These are phyloP conservation scores for Begonia masoniana DNA, from an alignment of 306 rosid species.

Conservation along the genomic window DNA sequence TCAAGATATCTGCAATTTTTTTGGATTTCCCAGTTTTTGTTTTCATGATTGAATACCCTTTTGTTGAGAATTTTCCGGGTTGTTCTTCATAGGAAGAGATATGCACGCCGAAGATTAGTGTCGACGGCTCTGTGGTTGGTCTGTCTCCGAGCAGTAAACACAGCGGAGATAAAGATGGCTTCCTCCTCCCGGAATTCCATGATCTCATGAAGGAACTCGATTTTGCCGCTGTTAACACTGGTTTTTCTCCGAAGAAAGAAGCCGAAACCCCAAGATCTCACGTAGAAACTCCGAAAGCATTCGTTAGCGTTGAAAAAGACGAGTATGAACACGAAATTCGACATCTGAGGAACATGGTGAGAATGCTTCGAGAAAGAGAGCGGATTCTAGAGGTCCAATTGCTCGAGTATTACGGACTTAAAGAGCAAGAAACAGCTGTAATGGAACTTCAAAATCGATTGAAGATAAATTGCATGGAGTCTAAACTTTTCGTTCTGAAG, in stretches of 20 bases:
- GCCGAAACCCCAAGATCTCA: slow-evolving; percentile 29
- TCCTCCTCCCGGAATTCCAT: slow-evolving; percentile 33
- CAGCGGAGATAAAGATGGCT: slow-evolving; percentile 35
- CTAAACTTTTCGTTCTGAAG: slow-evolving; percentile 66
- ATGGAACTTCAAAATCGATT: slow-evolving; percentile 76
- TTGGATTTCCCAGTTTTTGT: neutral
- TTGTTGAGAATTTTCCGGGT: no score
- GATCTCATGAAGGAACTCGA: slow-evolving; percentile 40
- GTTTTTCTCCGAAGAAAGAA: slow-evolving; percentile 28
- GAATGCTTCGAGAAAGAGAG: slow-evolving; percentile 70
- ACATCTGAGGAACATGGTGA: slow-evolving; percentile 44
- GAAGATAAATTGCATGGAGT: slow-evolving; percentile 62
- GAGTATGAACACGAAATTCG: slow-evolving; percentile 53
- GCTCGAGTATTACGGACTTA: slow-evolving; percentile 74
- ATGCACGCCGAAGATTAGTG: slow-evolving; percentile 21
- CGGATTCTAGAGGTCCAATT: slow-evolving; percentile 57
- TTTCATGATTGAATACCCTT: neutral
- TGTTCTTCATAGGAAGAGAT: slow-evolving; percentile 37
- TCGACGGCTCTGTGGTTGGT: slow-evolving; percentile 20
- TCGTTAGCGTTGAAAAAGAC: slow-evolving; percentile 24
- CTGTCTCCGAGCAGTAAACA: slow-evolving; percentile 26
- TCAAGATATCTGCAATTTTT: neutral
- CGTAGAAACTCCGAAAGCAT: slow-evolving; percentile 26
- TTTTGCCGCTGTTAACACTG: slow-evolving; percentile 17
- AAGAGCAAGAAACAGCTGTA: slow-evolving; percentile 69